A percentile compares a stretch with the other conserved stretches of the same genome.
Conservation (phyloP, 2,329 filamentous ascomycete species). For the Cladorrhinum sp. region DNA sequence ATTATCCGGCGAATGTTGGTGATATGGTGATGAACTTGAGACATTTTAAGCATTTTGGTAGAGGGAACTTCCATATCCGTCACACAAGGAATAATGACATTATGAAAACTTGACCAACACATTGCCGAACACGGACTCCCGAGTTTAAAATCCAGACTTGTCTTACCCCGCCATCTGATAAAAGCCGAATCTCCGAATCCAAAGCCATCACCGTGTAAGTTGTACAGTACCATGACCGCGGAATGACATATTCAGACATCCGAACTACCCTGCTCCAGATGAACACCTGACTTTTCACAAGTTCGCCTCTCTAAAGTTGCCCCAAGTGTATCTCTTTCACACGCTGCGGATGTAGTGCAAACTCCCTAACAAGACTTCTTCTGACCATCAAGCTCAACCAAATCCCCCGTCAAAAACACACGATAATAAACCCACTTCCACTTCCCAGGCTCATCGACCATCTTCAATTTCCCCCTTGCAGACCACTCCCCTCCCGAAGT, state of each 20-base stretch:
- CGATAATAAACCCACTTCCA: constrained; percentile 34
- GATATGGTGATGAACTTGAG: not conserved
- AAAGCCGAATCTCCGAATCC: not conserved
- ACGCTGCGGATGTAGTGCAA: no score
- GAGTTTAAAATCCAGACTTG: not conserved
- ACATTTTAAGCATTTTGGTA: not conserved
- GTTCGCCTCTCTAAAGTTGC: no score
- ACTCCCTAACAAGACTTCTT: not conserved
- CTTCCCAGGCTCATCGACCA: constrained; percentile 16
- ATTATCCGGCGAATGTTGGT: not conserved
- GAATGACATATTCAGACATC: not conserved
- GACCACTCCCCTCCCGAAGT: constrained; percentile 30
- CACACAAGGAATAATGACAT: not conserved
- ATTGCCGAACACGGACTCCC: not conserved
- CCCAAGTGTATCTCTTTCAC: no score
- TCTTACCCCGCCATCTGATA: not conserved
- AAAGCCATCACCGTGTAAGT: not conserved
- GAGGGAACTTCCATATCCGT: not conserved
- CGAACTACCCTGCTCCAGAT: not conserved
- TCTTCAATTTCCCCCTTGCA: constrained; percentile 28
- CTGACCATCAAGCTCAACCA: not conserved
- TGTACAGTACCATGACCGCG: not conserved
- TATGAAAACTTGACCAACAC: no score
- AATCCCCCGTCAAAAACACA: constrained; percentile 33
- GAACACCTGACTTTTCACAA: not conserved